These are phyloP conservation scores for Leccinum broughii DNA, from an alignment of 768 basidiomycete genomes.

Conservation along the genomic window DNA sequence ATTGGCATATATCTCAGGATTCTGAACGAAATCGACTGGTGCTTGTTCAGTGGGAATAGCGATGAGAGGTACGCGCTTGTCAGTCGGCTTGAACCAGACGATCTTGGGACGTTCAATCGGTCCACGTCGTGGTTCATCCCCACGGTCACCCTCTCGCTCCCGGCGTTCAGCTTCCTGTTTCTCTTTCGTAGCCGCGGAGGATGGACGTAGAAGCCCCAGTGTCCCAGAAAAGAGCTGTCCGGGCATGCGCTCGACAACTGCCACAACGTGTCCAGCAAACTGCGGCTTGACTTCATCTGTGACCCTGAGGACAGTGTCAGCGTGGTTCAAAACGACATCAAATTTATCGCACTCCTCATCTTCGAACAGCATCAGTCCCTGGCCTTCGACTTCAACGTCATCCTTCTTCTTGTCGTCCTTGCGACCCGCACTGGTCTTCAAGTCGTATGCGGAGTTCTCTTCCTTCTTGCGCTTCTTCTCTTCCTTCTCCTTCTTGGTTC, in stretches of 20 bases:
- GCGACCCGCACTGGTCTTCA: slow-evolving; percentile 68
- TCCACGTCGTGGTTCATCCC: slow-evolving; percentile 75
- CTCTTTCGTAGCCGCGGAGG: slow-evolving; percentile 96
- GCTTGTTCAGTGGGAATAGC: slow-evolving; percentile 99
- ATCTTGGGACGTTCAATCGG: slow-evolving; percentile 95
- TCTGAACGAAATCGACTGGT: slow-evolving; percentile 93
- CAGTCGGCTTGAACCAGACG: slow-evolving; percentile 99
- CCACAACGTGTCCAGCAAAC: slow-evolving; percentile 98
- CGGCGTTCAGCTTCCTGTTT: slow-evolving; percentile 98
- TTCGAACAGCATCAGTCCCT: slow-evolving; percentile 94
- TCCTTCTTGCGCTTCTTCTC: slow-evolving; percentile 99
- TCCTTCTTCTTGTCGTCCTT: slow-evolving; percentile 99
- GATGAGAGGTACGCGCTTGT: slow-evolving; percentile 97
- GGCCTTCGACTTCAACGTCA: slow-evolving; percentile 98
- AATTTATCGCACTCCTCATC: slow-evolving; percentile 80
- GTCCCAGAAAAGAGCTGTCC: slow-evolving; percentile 98
- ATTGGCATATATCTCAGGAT: slow-evolving; percentile 87
- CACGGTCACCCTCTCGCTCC: slow-evolving; percentile 93
- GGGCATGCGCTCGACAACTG: slow-evolving; percentile 99
- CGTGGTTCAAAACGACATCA: neutral
- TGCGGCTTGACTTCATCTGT: slow-evolving; percentile 98
- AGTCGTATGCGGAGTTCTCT: slow-evolving; percentile 94
- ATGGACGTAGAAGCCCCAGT: slow-evolving; percentile 90
- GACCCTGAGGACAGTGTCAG: slow-evolving; percentile 53
- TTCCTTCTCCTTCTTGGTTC: slow-evolving; percentile 99